phyloP scores from a whole-genome alignment of 75 land plant genomes.

The Selaginella tamariscina region DNA sequence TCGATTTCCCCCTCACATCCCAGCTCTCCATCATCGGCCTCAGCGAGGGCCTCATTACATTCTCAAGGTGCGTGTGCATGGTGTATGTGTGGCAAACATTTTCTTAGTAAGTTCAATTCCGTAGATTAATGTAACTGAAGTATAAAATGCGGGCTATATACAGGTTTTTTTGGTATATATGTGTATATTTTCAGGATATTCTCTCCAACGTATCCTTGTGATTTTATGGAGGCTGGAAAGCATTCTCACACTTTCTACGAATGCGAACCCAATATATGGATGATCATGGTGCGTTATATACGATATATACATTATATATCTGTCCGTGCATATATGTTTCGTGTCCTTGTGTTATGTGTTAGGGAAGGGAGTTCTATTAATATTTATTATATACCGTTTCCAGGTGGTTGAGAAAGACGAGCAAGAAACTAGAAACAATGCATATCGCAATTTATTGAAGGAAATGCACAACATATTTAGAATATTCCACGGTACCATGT shows the following conservation, averaged over 20 bases:
- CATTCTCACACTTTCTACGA: constrained; percentile 74
- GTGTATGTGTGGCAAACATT: no score
- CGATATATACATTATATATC: neutral
- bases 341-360: neutral
- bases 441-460: constrained; percentile 52
- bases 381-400: neutral
- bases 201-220: constrained; percentile 92
- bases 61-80: constrained; percentile 72
- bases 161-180: no score
- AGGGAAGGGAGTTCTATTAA: neutral
- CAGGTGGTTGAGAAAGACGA: constrained; percentile 90
- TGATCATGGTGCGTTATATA: constrained; percentile 65
- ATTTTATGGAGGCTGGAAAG: constrained; percentile 73
- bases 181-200: constrained; percentile 94
- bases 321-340: neutral
- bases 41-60: constrained; percentile 92
- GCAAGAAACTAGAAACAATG: constrained; percentile 46
- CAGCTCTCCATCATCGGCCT: constrained; percentile 94
- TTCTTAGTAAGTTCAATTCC: neutral
- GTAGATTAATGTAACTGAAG: neutral
- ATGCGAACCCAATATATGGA: constrained; percentile 95
- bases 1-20: constrained; percentile 52
- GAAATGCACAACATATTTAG: constrained; percentile 71
- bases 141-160: no score
- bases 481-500: constrained; percentile 76